Evolutionary conservation across 2,329 filamentous ascomycete species (phyloP).

Genomic region (Colletotrichum acutatum): DNA sequence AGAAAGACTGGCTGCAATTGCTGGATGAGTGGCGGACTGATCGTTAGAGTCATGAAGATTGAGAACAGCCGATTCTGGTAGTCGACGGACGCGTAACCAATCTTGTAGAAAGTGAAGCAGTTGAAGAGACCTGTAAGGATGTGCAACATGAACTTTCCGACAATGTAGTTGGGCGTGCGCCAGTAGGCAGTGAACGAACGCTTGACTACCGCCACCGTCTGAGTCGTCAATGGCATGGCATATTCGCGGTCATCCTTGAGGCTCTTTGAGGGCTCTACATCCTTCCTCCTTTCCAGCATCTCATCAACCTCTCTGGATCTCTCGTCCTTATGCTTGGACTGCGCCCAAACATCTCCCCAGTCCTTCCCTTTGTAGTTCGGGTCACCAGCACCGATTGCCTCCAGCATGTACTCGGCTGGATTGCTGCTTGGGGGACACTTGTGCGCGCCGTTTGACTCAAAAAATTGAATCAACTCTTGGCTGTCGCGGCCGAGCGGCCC

Average conservation of each 20-base stretch:
- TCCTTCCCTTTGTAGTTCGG: slow-evolving; percentile 70
- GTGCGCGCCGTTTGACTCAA: slow-evolving; percentile 59
- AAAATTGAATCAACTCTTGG: slow-evolving; percentile 60
- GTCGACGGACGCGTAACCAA: slow-evolving; percentile 67
- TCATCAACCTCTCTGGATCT: slow-evolving; percentile 62
- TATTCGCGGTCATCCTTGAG: slow-evolving; percentile 68
- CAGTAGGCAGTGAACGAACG: slow-evolving; percentile 73
- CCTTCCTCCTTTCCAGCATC: slow-evolving; percentile 59
- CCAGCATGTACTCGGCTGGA: slow-evolving; percentile 66
- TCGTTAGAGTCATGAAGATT: slow-evolving; percentile 81
- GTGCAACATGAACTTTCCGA: slow-evolving; percentile 71
- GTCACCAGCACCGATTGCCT: slow-evolving; percentile 70
- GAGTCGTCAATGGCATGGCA: slow-evolving; percentile 67
- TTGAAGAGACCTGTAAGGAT: slow-evolving; percentile 75
- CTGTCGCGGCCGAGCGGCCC: slow-evolving; percentile 64
- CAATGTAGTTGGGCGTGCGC: slow-evolving; percentile 71
- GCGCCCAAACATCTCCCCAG: slow-evolving; percentile 71
- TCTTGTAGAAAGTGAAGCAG: slow-evolving; percentile 75
- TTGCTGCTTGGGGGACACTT: slow-evolving; percentile 61
- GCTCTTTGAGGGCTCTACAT: slow-evolving; percentile 47
- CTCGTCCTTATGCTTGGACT: slow-evolving; percentile 59
- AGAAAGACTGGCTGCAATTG: slow-evolving; percentile 81
- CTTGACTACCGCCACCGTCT: slow-evolving; percentile 64
- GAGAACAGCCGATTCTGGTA: slow-evolving; percentile 80
- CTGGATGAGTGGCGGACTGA: slow-evolving; percentile 79